Evolutionary conservation across 306 rosid genomes (phyloP).

Genomic region (Prosopis cineraria): DNA sequence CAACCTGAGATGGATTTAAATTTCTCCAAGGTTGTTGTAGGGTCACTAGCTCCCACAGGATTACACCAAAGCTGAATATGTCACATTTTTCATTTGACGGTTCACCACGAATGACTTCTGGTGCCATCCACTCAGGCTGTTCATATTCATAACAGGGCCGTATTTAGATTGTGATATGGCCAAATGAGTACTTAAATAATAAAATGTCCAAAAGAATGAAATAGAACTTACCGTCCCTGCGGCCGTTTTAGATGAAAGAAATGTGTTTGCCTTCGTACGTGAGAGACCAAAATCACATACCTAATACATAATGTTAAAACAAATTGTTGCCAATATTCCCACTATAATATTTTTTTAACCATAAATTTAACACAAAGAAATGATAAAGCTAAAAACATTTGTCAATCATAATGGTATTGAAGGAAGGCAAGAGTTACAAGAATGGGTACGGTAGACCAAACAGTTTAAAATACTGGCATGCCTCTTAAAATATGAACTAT

Average conservation of each 20-base stretch:
- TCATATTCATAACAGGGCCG: neutral
- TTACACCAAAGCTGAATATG: constrained; percentile 91
- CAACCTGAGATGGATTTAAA: constrained; percentile 81
- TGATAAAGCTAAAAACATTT: neutral
- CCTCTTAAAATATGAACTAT: neutral
- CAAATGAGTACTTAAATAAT: constrained; percentile 10
- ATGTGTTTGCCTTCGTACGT: constrained; percentile 85
- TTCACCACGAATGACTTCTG: constrained; percentile 92
- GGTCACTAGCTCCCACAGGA: constrained; percentile 93
- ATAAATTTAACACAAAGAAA: neutral
- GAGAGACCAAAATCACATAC: constrained; percentile 96
- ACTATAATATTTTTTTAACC: neutral
- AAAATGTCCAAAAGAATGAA: constrained; percentile 3
- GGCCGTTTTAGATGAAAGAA: constrained; percentile 89
- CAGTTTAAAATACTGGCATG: neutral
- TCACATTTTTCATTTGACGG: constrained; percentile 90
- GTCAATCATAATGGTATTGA: neutral
- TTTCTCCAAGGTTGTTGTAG: constrained; percentile 88
- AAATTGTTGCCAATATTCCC: constrained; percentile 14
- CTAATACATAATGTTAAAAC: constrained; percentile 44
- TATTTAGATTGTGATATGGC: constrained; percentile 35
- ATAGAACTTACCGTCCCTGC: constrained; percentile 90
- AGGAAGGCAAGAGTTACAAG: neutral
- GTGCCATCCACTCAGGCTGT: constrained; percentile 99
- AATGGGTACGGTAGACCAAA: neutral